Evolutionary conservation across 495 filamentous ascomycete genomes (phyloP).

Genomic region (Hyaloscypha variabilis): DNA sequence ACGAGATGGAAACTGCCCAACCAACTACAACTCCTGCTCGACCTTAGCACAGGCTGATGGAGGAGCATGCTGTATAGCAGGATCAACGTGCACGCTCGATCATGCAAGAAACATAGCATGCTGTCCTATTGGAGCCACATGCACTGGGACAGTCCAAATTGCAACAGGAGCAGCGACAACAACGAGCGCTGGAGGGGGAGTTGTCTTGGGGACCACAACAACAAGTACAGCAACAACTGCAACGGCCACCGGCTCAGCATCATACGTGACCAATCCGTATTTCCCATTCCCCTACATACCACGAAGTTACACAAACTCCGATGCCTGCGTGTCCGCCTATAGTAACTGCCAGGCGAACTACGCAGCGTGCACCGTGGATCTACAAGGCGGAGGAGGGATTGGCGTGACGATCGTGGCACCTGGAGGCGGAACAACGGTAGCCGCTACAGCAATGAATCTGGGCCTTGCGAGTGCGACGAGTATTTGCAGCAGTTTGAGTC

Average conservation of each 20-base stretch:
- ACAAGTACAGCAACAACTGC: conserved; percentile 17
- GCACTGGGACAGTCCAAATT: conserved; percentile 57
- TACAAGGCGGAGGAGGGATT: conserved; percentile 29
- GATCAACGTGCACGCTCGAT: conserved; percentile 60
- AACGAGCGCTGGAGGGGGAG: conserved; percentile 2
- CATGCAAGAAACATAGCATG: conserved; percentile 64
- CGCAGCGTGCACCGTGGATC: conserved; percentile 29
- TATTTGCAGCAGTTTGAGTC: conserved; percentile 29
- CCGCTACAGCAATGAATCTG: conserved; percentile 27
- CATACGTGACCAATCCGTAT: conserved; percentile 31
- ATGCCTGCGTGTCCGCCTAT: conserved; percentile 26
- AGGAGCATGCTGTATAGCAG: conserved; percentile 57
- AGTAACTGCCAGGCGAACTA: conserved; percentile 28
- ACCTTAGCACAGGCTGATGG: conserved; percentile 44
- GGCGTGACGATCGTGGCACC: conserved; percentile 32
- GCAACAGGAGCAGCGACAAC: conserved; percentile 17
- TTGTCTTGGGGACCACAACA: conserved; percentile 24
- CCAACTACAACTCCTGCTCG: conserved; percentile 53
- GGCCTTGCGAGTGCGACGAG: conserved; percentile 22
- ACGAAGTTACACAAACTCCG: conserved; percentile 23
- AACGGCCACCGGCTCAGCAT: conserved; percentile 20
- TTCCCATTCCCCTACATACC: conserved; percentile 33
- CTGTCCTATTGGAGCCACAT: conserved; percentile 62
- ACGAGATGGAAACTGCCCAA: conserved; percentile 50
- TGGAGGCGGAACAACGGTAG: conserved; percentile 26